Conservation (phyloP, 352 stramenopile genomes). For the Pythium pyrilobum region DNA sequence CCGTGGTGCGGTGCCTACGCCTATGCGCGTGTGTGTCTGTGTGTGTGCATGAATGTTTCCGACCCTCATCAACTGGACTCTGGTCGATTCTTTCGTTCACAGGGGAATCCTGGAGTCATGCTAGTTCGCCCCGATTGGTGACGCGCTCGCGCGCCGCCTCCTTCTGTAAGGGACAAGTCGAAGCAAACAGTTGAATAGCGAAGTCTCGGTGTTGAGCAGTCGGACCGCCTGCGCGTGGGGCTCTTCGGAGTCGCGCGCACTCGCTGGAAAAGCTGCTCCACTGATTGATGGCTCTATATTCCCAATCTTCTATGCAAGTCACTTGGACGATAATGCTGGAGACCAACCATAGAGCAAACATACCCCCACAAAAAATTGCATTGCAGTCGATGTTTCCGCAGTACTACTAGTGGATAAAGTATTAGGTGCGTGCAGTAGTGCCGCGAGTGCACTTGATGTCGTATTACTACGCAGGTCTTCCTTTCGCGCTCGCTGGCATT, state of each 20-base stretch:
- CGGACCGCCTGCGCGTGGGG: slow-evolving; percentile 54
- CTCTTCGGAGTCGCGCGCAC: background rate
- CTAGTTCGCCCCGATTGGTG: slow-evolving; percentile 65
- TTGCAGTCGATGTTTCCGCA: too few relatives aligned
- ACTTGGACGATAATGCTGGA: slow-evolving; percentile 83
- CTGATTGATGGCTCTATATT: slow-evolving; percentile 91
- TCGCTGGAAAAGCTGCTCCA: slow-evolving; percentile 78
- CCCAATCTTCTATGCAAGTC: slow-evolving; percentile 89
- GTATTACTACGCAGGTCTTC: too few relatives aligned
- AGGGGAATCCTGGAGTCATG: slow-evolving; percentile 81
- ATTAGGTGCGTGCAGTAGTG: too few relatives aligned
- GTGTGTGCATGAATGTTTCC: slow-evolving; percentile 1
- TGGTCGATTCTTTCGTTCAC: slow-evolving; percentile 78
- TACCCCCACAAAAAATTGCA: slow-evolving; percentile 3
- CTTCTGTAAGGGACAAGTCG: slow-evolving; percentile 84
- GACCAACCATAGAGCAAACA: slow-evolving; percentile 90
- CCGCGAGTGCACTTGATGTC: too few relatives aligned
- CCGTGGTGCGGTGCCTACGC: background rate
- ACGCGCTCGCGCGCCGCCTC: slow-evolving; percentile 8
- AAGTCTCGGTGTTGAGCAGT: slow-evolving; percentile 87
- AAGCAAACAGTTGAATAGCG: slow-evolving; percentile 88
- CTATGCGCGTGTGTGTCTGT: slow-evolving; percentile 1
- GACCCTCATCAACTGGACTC: slow-evolving; percentile 65
- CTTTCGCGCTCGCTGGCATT: too few relatives aligned
- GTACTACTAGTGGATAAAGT: background rate